Conservation (phyloP, 2,329 filamentous ascomycete species). For the Arthrobotrys sinensis region DNA sequence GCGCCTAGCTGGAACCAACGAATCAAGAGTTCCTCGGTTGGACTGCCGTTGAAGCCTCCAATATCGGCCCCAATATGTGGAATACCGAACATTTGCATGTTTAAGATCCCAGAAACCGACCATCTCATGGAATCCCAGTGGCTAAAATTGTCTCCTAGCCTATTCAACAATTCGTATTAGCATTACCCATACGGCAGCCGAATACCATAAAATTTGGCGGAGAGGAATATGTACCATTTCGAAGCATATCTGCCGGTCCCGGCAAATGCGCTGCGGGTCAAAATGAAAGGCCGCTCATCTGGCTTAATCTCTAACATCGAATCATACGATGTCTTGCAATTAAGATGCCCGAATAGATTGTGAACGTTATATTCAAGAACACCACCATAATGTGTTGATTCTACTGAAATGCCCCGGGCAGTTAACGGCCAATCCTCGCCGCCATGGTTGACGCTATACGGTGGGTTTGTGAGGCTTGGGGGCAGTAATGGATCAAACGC, state of each 20-base stretch:
- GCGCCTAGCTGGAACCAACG: conserved; percentile 56
- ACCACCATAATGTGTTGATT: conserved; percentile 82
- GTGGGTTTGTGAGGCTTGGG: conserved; percentile 80
- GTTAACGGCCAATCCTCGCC: conserved; percentile 73
- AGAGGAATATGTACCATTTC: conserved; percentile 58
- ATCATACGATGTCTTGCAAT: conserved; percentile 78
- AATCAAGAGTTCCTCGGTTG: conserved; percentile 40
- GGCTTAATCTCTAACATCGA: conserved; percentile 68
- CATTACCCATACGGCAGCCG: conserved; percentile 66
- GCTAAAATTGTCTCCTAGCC: conserved; percentile 65
- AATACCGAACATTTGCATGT: conserved; percentile 59
- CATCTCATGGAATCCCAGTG: conserved; percentile 63
- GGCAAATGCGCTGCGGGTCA: conserved; percentile 84
- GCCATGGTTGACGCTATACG: conserved; percentile 81
- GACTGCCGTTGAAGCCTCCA: conserved; percentile 46
- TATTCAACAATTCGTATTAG: background rate
- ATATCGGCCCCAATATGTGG: conserved; percentile 58
- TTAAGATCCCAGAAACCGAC: conserved; percentile 63
- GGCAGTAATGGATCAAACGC: conserved; percentile 77
- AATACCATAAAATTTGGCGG: conserved; percentile 66
- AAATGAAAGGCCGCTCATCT: conserved; percentile 84
- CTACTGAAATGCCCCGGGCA: conserved; percentile 80
- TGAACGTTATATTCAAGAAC: conserved; percentile 84
- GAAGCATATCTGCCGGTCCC: conserved; percentile 74
- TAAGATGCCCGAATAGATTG: conserved; percentile 82